Conservation (phyloP, 2,329 filamentous ascomycete genomes). For the Xylaria sp. region DNA sequence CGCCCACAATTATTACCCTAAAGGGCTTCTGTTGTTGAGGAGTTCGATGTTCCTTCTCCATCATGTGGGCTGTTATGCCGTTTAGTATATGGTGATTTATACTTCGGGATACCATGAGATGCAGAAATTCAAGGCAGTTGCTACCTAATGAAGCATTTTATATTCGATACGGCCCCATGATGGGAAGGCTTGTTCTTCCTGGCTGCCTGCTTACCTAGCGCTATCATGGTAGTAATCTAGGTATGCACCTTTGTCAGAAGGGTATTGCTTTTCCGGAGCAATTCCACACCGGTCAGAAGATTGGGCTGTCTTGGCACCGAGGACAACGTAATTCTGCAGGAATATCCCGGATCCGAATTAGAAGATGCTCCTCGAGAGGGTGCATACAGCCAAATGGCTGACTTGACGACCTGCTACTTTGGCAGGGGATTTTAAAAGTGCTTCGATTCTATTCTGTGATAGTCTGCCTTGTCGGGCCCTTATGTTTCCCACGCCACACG, state of each 20-base stretch:
- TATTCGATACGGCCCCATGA: too few species aligned
- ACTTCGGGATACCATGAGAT: too few species aligned
- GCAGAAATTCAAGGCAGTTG: too few species aligned
- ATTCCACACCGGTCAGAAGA: not conserved
- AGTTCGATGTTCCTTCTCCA: constrained; percentile 9
- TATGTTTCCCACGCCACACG: too few species aligned
- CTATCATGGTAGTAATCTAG: not conserved
- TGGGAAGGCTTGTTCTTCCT: not conserved
- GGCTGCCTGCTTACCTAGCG: not conserved
- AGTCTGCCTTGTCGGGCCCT: too few species aligned
- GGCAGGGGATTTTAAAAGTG: too few species aligned
- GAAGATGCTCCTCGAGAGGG: too few species aligned
- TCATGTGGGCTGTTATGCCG: not conserved
- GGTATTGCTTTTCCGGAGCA: not conserved
- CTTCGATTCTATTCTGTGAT: too few species aligned
- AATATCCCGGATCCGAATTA: not conserved
- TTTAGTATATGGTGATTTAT: not conserved
- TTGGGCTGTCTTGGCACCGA: too few species aligned
- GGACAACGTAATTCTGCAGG: not conserved
- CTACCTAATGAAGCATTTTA: too few species aligned
- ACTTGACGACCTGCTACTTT: too few species aligned
- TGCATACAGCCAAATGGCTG: too few species aligned
- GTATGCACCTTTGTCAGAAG: not conserved
- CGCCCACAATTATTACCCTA: constrained; percentile 45
- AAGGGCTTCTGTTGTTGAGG: constrained; percentile 32